Percentiles rank a stretch among this genome's conserved stretches.
Evolutionary conservation across 345 rosid species (phyloP).

Genomic region (Adansonia digitata): DNA sequence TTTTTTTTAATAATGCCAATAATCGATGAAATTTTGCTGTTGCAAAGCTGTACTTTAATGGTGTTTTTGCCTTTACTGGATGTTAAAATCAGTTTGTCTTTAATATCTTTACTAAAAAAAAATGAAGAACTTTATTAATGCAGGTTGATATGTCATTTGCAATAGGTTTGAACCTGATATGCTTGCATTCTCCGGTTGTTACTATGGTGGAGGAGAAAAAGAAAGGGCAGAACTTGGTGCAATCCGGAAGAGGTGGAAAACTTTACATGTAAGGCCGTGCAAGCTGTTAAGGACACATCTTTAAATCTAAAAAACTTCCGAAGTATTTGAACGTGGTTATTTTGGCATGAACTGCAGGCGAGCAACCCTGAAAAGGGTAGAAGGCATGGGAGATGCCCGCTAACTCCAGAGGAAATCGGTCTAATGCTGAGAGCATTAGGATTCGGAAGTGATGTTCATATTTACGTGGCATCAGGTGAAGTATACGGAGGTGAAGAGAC

Average conservation of each 20-base stretch:
- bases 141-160: slow-evolving; percentile 9
- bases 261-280: slow-evolving; percentile 56
- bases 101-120: background rate
- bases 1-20: background rate
- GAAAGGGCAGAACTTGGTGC: slow-evolving; percentile 71
- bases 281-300: background rate
- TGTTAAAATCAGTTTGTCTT: background rate
- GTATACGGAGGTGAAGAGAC: slow-evolving; percentile 86
- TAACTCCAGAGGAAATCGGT: slow-evolving; percentile 89
- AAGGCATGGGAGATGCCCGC: slow-evolving; percentile 81
- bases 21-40: background rate
- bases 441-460: slow-evolving; percentile 73
- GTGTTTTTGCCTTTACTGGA: background rate
- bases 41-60: background rate
- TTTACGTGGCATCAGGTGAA: slow-evolving; percentile 91
- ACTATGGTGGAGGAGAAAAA: slow-evolving; percentile 84
- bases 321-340: slow-evolving; percentile 7
- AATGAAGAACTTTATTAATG: background rate
- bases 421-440: slow-evolving; percentile 86
- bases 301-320: background rate
- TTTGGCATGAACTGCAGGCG: slow-evolving; percentile 28
- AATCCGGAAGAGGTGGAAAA: slow-evolving; percentile 85
- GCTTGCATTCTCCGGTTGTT: slow-evolving; percentile 95
- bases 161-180: slow-evolving; percentile 88
- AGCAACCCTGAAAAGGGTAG: slow-evolving; percentile 78